phyloP scores from a whole-genome alignment of 148 eudicot species.

The Rheum nobile region DNA sequence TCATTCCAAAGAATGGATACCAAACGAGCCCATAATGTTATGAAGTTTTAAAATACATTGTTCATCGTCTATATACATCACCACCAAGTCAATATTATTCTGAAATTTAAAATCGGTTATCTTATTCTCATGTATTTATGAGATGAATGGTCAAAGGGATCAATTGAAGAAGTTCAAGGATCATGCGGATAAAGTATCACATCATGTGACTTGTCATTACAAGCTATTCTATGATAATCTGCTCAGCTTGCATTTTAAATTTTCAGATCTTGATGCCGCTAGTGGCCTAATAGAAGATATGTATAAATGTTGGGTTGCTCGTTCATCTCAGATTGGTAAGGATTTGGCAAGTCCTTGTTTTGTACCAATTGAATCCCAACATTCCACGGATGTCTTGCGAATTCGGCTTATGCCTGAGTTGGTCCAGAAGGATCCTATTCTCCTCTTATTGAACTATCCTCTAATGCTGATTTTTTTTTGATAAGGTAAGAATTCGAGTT shows the following conservation, averaged over 20 bases:
- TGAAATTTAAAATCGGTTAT: slow-evolving; percentile 44
- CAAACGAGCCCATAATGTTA: no score
- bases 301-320: slow-evolving; percentile 22
- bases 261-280: slow-evolving; percentile 65
- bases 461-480: no score
- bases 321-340: slow-evolving; percentile 14
- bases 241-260: slow-evolving; percentile 60
- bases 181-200: slow-evolving; percentile 39
- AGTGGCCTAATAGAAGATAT: slow-evolving; percentile 44
- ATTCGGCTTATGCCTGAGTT: slow-evolving; percentile 49
- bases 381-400: slow-evolving; percentile 47
- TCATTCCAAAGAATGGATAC: no score
- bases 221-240: slow-evolving; percentile 52
- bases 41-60: no score
- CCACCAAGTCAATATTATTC: no score
- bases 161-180: slow-evolving; percentile 64
- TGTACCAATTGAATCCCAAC: slow-evolving; percentile 55
- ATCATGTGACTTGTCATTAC: slow-evolving; percentile 36
- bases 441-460: slow-evolving; percentile 34
- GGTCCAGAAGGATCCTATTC: slow-evolving; percentile 38
- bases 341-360: slow-evolving; percentile 28
- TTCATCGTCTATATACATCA: no score
- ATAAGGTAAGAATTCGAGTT: no score
- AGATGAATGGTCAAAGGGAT: slow-evolving; percentile 64
- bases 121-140: slow-evolving; percentile 49